phyloP scores from a whole-genome alignment of 352 stramenopile species.

The Globisporangium radiosum region DNA sequence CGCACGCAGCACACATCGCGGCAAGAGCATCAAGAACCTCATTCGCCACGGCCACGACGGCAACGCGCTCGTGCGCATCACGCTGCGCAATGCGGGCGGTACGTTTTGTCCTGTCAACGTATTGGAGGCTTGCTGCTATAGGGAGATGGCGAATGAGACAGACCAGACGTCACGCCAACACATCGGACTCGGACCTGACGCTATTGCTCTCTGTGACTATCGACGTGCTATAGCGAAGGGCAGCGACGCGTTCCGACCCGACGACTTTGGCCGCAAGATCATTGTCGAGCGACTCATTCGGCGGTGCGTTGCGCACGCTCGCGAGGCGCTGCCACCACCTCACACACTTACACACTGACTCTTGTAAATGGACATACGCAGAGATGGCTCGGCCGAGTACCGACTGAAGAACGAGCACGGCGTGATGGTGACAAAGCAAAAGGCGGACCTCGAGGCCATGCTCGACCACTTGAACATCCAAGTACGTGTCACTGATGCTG shows the following conservation, averaged over 20 bases:
- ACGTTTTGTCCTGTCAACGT: background rate
- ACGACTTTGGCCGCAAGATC: constrained; percentile 92
- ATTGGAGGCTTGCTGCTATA: background rate
- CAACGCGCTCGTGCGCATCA: constrained; percentile 90
- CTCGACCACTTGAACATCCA: constrained; percentile 92
- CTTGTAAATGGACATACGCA: background rate
- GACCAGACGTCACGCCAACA: too few species aligned
- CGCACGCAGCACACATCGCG: constrained; percentile 90
- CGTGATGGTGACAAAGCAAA: constrained; percentile 73
- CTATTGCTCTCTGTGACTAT: background rate
- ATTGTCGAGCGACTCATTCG: constrained; percentile 91
- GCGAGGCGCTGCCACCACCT: too few species aligned
- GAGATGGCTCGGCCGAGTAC: constrained; percentile 72
- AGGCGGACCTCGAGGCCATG: constrained; percentile 91
- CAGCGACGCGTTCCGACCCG: constrained; percentile 85
- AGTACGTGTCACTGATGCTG: constrained; percentile 10
- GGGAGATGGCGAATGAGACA: too few species aligned
- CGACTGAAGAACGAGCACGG: constrained; percentile 57
- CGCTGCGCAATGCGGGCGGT: constrained; percentile 84
- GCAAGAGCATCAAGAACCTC: constrained; percentile 93
- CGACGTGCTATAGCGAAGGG: constrained; percentile 25
- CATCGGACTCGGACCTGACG: background rate
- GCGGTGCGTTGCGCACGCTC: constrained; percentile 14
- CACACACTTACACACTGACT: too few species aligned
- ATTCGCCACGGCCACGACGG: constrained; percentile 90